Evolutionary conservation across 441 rosid genomes (phyloP).

Genomic region (Erysimum pusillum): DNA sequence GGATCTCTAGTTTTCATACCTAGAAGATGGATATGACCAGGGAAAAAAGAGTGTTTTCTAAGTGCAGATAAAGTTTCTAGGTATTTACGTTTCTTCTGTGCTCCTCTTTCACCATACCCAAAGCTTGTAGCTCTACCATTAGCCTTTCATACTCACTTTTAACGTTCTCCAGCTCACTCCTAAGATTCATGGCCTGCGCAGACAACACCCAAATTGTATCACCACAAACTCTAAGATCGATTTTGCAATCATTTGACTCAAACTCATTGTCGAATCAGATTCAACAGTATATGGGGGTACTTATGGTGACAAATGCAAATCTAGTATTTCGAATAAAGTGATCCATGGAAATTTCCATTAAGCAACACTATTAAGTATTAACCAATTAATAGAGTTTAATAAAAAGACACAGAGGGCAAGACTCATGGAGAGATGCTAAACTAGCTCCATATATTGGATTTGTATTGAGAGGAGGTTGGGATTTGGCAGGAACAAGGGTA

Average conservation of each 20-base stretch:
- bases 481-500: slow-evolving; percentile 13
- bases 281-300: slow-evolving; percentile 1
- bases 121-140: slow-evolving; percentile 53
- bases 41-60: neutral
- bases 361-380: neutral
- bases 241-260: slow-evolving; percentile 1
- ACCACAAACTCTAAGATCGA: neutral
- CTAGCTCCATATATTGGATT: neutral
- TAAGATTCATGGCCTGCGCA: slow-evolving; percentile 63
- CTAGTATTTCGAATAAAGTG: slow-evolving; percentile 4
- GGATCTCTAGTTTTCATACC: slow-evolving; percentile 17
- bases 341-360: neutral
- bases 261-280: neutral
- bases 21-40: slow-evolving; percentile 11
- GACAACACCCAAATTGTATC: slow-evolving; percentile 10
- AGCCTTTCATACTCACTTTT: slow-evolving; percentile 58
- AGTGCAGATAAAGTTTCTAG: slow-evolving; percentile 40
- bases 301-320: slow-evolving; percentile 9
- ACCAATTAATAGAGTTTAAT: slow-evolving; percentile 5
- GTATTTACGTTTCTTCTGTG: slow-evolving; percentile 43
- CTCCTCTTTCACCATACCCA: slow-evolving; percentile 58
- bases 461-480: slow-evolving; percentile 2
- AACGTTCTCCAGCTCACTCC: slow-evolving; percentile 58
- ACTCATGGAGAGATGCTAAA: slow-evolving; percentile 10
- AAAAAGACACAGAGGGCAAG: slow-evolving; percentile 12